Base-by-base conservation (phyloP, 192 early-diverging fungal species). In the Geranomyces michiganensis region DNA sequence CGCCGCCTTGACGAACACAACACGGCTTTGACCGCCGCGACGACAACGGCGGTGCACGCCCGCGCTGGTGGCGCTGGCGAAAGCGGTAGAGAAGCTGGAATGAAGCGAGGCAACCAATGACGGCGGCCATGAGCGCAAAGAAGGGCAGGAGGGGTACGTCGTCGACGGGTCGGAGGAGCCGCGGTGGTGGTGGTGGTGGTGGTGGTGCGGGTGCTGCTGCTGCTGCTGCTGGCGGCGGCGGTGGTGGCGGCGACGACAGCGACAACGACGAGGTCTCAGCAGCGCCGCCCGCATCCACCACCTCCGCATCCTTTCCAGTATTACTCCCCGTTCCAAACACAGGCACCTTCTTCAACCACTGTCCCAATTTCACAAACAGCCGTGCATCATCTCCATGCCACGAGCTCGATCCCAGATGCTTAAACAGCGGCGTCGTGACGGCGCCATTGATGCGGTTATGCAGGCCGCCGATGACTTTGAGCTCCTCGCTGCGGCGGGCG, bases 351-450 rank as follows among this genome's bases (percentile, higher is more conserved):
- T 73, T 65, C 24, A 68, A 17, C 44, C 21, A 27, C n/a, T 48
- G 22, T 24, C 73, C 73, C 56, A 67, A 33, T 27, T 36, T 27
- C 12, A 46, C 32, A 62, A 66, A 76, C 45, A 76, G n/a, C 56
- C 55, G 47, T 12, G 70, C 68, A 58, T 76, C 74, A 14, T 43
- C 68, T 27, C 62, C n/a, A 64, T 76, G 74, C 74, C 74, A 76
- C 7, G 36, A 48, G 51, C 64, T 71, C 1, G 66, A 68, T n/a
- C 63, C 70, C 32, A 70, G 33, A 51, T 76, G 74, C 5, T n/a
- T 62, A 43, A 76, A 76, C 45, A 76, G 47, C 47, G 70, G 68
- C 26, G 65, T 69, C 17, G n/a, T 45, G 27, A 62, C 74, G n/a
- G 46, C 12, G 47, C 63, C 74, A 22, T 22, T 71, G 32, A 71